phyloP scores from a whole-genome alignment of 2,329 filamentous ascomycete species.

The Alternaria sp. region DNA sequence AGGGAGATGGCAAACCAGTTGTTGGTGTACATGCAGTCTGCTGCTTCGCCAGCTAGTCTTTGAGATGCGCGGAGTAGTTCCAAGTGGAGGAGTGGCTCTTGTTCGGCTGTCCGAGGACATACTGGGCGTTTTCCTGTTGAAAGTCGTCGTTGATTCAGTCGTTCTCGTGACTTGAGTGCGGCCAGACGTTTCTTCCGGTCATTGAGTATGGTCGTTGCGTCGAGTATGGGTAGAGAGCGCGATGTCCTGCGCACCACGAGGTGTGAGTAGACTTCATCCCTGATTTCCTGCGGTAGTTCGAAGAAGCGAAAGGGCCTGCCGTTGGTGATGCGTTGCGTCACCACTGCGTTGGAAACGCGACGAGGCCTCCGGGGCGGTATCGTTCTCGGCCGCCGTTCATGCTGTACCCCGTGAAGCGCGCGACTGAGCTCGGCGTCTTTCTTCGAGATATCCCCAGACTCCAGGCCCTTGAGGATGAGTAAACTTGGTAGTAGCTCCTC shows the following conservation, averaged over 20 bases:
- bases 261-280: slow-evolving; percentile 38
- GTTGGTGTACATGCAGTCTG: slow-evolving; percentile 33
- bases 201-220: slow-evolving; percentile 31
- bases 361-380: slow-evolving; percentile 3
- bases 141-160: slow-evolving; percentile 31
- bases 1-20: slow-evolving; percentile 40
- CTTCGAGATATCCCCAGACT: not conserved
- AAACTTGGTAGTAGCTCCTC: slow-evolving; percentile 16
- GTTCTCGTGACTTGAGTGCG: slow-evolving; percentile 27
- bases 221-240: slow-evolving; percentile 22
- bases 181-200: slow-evolving; percentile 33
- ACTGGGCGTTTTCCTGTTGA: slow-evolving; percentile 29
- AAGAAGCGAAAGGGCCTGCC: slow-evolving; percentile 35
- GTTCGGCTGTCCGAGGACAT: slow-evolving; percentile 11
- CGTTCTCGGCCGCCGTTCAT: slow-evolving; percentile 1
- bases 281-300: slow-evolving; percentile 34
- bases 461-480: slow-evolving; percentile 5
- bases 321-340: slow-evolving; percentile 1
- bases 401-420: not conserved
- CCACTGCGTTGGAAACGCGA: not conserved
- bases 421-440: not conserved
- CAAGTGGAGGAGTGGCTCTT: slow-evolving; percentile 29
- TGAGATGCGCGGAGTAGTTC: slow-evolving; percentile 31
- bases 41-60: slow-evolving; percentile 30
- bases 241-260: slow-evolving; percentile 27